Evolutionary conservation across 495 filamentous ascomycete species (phyloP).

Genomic region (Rusavskia elegans): DNA sequence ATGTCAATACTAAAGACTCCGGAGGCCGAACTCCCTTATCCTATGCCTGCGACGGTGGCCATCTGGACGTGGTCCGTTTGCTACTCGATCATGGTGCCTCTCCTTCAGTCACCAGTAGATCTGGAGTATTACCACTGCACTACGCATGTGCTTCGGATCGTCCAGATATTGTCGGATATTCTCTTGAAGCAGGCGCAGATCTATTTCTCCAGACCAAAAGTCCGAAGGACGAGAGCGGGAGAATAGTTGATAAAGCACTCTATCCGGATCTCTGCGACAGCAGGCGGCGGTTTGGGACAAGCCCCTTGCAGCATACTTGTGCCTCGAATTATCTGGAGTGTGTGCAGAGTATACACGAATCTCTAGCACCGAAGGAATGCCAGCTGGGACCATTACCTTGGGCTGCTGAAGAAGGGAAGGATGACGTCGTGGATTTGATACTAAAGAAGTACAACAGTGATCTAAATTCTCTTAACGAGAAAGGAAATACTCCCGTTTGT

Average conservation of each 20-base stretch:
- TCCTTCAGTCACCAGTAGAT: not conserved
- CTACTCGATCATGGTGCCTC: constrained; percentile 9
- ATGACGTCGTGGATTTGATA: not conserved
- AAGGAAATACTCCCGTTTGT: not conserved
- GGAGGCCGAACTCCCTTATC: constrained; percentile 12
- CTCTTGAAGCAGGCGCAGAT: constrained; percentile 17
- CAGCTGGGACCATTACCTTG: not conserved
- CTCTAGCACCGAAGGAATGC: not conserved
- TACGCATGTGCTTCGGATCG: constrained; percentile 13
- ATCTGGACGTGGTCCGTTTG: constrained; percentile 8
- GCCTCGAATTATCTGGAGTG: not conserved
- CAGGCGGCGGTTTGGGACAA: not conserved
- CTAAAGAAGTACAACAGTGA: not conserved
- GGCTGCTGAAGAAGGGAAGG: not conserved
- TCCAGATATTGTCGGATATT: constrained; percentile 8
- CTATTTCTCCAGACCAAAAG: constrained; percentile 4
- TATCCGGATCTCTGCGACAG: not conserved
- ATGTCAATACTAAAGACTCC: constrained; percentile 6
- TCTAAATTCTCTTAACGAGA: not conserved
- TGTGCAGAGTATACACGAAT: not conserved
- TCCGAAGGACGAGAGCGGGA: constrained; percentile 12
- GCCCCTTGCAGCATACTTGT: not conserved
- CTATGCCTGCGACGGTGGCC: constrained; percentile 11
- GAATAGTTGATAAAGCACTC: not conserved
- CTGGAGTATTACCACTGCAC: constrained; percentile 17